phyloP scores from a whole-genome alignment of 2,329 filamentous ascomycete species.

The Trichoderma guizhouense region DNA sequence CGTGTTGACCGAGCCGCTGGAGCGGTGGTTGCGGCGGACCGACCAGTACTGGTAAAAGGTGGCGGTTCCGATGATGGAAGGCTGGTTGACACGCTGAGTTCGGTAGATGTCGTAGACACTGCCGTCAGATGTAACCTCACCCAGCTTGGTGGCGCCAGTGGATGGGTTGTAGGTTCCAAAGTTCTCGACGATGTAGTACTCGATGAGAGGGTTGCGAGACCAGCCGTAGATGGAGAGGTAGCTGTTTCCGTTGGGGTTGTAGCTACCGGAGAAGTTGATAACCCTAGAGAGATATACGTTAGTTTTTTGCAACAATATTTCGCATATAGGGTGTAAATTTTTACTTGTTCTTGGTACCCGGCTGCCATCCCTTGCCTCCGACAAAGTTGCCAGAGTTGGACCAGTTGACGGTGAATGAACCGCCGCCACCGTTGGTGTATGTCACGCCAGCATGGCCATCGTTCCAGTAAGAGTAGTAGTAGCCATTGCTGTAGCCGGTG shows the following conservation, averaged over 20 bases:
- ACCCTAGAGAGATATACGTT: background rate
- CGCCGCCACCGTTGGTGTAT: conserved; percentile 6
- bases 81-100: conserved; percentile 14
- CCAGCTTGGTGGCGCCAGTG: conserved; percentile 12
- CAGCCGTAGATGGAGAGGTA: conserved; percentile 15
- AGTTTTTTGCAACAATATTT: background rate
- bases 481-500: conserved; percentile 6
- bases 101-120: conserved; percentile 15
- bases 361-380: conserved; percentile 14
- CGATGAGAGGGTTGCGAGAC: conserved; percentile 11
- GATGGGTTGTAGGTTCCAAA: conserved; percentile 16
- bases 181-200: conserved; percentile 17
- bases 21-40: conserved; percentile 11
- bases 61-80: conserved; percentile 10
- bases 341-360: conserved; percentile 6
- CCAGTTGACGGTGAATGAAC: conserved; percentile 12
- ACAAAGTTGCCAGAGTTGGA: conserved; percentile 13
- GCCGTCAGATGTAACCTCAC: conserved; percentile 9
- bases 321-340: background rate
- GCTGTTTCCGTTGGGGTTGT: conserved; percentile 15
- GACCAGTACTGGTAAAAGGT: conserved; percentile 18
- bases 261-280: conserved; percentile 11
- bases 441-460: conserved; percentile 5
- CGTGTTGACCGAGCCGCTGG: conserved; percentile 14
- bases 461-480: conserved; percentile 12